Conservation (phyloP, 352 stramenopile genomes). For the Phytophthora macrochlamydospora region DNA sequence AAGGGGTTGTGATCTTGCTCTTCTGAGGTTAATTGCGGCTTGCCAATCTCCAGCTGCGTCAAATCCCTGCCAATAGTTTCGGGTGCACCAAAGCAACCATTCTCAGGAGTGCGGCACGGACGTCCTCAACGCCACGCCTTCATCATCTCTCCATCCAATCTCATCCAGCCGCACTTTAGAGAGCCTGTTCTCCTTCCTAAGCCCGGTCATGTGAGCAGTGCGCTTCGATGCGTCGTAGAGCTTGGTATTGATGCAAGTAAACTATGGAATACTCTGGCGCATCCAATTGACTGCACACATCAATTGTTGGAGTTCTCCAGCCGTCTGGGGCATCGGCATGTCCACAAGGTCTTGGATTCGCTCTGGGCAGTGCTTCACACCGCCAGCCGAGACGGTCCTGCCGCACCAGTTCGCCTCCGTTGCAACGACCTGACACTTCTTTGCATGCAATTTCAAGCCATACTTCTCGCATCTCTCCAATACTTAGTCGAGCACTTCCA, state of each 20-base stretch:
- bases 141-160: no score
- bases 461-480: constrained; percentile 19
- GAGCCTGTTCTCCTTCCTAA: no score
- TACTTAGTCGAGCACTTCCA: constrained; percentile 21
- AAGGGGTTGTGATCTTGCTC: no score
- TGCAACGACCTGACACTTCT: constrained; percentile 37
- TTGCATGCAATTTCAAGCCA: constrained; percentile 40
- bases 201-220: background rate
- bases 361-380: constrained; percentile 21
- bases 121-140: no score
- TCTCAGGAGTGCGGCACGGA: no score
- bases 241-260: constrained; percentile 8
- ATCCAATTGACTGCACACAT: constrained; percentile 42
- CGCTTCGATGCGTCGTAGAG: constrained; percentile 2
- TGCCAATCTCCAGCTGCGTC: no score
- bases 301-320: constrained; percentile 37
- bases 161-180: no score
- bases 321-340: constrained; percentile 17
- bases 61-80: no score
- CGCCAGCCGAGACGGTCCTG: constrained; percentile 19
- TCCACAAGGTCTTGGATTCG: constrained; percentile 28
- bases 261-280: constrained; percentile 35
- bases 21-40: no score
- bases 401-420: constrained; percentile 31
- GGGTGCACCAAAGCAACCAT: no score